These are phyloP conservation scores for Chenopodium suecicum DNA, from an alignment of 148 eudicot genomes.

Conservation along the genomic window DNA sequence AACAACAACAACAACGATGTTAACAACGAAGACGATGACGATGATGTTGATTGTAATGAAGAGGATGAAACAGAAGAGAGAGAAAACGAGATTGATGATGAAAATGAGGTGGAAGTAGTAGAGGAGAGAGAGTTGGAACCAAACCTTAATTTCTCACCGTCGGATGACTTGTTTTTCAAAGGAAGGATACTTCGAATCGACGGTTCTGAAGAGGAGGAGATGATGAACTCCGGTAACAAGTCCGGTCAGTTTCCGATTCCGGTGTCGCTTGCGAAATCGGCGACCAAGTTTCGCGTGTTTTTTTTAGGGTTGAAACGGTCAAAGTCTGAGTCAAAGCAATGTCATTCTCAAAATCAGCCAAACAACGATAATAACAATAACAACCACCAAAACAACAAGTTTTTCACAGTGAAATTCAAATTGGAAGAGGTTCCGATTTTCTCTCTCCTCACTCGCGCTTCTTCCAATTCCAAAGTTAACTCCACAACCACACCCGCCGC, in stretches of 20 bases:
- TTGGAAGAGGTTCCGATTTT: slow-evolving; percentile 53
- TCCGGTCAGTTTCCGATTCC: slow-evolving; percentile 27
- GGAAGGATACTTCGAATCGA: slow-evolving; percentile 40
- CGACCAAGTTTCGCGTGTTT: slow-evolving; percentile 56
- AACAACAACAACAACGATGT: neutral
- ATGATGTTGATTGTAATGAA: slow-evolving; percentile 11
- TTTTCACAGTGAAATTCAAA: slow-evolving; percentile 52
- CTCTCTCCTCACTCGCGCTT: slow-evolving; percentile 50
- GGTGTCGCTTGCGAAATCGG: slow-evolving; percentile 42
- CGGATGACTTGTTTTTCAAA: slow-evolving; percentile 59
- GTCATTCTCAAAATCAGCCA: neutral
- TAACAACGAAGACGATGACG: slow-evolving; percentile 15
- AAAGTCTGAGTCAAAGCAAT: slow-evolving; percentile 29
- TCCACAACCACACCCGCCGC: slow-evolving; percentile 24
- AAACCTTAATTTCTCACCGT: slow-evolving; percentile 41
- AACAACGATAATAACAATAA: neutral
- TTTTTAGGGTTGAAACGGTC: slow-evolving; percentile 66
- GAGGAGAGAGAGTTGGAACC: slow-evolving; percentile 20
- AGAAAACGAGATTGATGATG: slow-evolving; percentile 15
- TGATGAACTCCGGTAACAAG: slow-evolving; percentile 15
- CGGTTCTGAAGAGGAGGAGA: slow-evolving; percentile 30
- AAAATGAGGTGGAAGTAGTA: slow-evolving; percentile 32
- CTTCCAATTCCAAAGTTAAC: slow-evolving; percentile 34
- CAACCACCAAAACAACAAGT: slow-evolving; percentile 25
- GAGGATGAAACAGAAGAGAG: neutral